Percentiles rank a stretch among this genome's conserved stretches.
These are phyloP conservation scores for Gryganskiella cystojenkinii DNA, from an alignment of 192 early-diverging fungal genomes.

Conservation along the genomic window DNA sequence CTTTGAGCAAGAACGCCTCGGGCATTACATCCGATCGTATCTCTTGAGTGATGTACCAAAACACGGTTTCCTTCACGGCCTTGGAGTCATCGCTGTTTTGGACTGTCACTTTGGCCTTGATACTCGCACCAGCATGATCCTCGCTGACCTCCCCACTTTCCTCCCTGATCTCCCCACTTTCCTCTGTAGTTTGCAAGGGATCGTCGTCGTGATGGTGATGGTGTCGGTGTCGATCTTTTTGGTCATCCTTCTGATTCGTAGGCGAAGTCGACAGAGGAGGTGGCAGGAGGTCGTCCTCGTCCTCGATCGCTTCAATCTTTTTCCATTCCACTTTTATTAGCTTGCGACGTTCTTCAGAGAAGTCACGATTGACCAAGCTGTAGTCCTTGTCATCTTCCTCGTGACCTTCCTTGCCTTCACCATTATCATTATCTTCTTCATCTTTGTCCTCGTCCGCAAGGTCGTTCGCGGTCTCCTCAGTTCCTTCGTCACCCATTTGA, in stretches of 20 bases:
- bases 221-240: neutral
- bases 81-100: constrained; percentile 55
- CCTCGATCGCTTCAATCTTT: neutral
- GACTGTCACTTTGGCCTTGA: constrained; percentile 48
- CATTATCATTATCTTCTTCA: neutral
- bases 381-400: too few relatives aligned
- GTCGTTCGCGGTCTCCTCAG: neutral
- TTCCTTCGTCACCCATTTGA: too few relatives aligned
- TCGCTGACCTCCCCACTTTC: neutral
- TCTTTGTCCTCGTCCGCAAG: neutral
- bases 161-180: neutral
- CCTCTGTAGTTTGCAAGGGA: neutral
- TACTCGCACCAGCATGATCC: constrained; percentile 1
- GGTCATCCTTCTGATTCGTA: too few relatives aligned
- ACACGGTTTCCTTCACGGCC: constrained; percentile 64
- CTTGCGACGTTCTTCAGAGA: too few relatives aligned
- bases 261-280: too few relatives aligned
- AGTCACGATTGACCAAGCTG: too few relatives aligned
- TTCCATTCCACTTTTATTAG: too few relatives aligned
- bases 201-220: neutral
- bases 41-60: constrained; percentile 67
- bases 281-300: too few relatives aligned
- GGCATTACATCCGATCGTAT: constrained; percentile 61
- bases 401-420: neutral
- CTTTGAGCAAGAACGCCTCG: constrained; percentile 62